Evolutionary conservation across 2,329 filamentous ascomycete species (phyloP), one percentile per base, ranked within the genome.

Genomic region (Emmonsiellopsis sp.): DNA sequence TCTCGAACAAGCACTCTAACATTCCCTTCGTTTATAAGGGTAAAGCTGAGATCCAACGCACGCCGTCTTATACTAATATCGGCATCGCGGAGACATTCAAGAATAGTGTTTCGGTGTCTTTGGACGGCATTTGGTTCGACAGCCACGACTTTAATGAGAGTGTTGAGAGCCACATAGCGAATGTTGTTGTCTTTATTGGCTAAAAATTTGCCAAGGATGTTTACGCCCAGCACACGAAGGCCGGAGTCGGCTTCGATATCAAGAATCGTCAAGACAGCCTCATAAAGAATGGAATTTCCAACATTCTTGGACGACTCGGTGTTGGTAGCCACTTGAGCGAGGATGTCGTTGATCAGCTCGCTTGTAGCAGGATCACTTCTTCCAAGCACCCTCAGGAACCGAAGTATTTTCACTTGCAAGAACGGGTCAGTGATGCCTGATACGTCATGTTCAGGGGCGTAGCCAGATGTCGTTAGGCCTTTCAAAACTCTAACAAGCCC

Each of bases 171-270:
- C 50, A 98, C 93, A 66, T 98, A 98, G 70, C 93, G 86, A 64
- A 98, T 98, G 68, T 98, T 98, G 78, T 98, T 98, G 73, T 98
- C 93, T 62, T 92, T 85, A 76, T 98, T 98, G n/a, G 91, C 86
- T 57, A 98, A 74, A 73, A 98, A 98, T 69, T 97, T 98, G 68
- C 94, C 93, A 26, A 98, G 82, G 60, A 98, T 98, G 68, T 98
- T 98, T 62, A 98, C 93, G 65, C 93, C 93, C 30, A 98, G 79
- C 20, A 98, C 93, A 50, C 94, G 81, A 58, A 98, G 75, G 37
- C 93, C 92, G 8, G 93, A 95, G 67, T 98, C 94, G 20, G 93
- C 94, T 71, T 98, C 93, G 52, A 98, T 97, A 62, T 98, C 93
- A 48, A 98, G 83, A 61, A 98, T 98, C 0, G 93, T 98, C 43